Conservation (phyloP, 2,329 filamentous ascomycete genomes). For the Cylindrodendrum hubeiense region DNA sequence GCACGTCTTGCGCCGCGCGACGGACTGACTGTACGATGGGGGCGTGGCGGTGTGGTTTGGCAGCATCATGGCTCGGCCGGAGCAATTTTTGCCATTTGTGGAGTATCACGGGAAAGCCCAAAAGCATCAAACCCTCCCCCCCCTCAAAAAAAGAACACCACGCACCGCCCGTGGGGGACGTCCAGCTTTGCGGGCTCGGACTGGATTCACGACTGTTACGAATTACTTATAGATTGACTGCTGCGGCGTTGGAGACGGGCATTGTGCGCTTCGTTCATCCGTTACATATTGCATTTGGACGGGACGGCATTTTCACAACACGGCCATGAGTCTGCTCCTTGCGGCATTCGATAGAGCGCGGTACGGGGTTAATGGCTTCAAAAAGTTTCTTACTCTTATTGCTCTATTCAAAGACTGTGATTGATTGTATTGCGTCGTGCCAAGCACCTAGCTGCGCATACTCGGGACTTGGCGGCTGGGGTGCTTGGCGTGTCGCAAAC, state of each 20-base stretch:
- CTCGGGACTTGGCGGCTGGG: neutral
- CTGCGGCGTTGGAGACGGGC: constrained; percentile 19
- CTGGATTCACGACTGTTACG: constrained; percentile 21
- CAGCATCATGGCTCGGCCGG: neutral
- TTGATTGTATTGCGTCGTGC: neutral
- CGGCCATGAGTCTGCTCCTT: neutral
- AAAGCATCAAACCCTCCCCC: neutral
- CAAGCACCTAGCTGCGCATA: neutral
- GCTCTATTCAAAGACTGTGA: neutral
- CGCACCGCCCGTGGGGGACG: neutral
- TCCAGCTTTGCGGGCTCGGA: neutral
- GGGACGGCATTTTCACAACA: neutral
- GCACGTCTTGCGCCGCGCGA: neutral
- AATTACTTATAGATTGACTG: constrained; percentile 15
- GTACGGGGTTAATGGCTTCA: neutral
- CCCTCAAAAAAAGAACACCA: no score
- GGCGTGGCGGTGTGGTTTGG: neutral
- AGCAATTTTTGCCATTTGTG: neutral
- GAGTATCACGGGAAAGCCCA: neutral
- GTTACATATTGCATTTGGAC: neutral
- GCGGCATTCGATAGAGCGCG: neutral
- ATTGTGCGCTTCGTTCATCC: constrained; percentile 1
- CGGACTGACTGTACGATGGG: neutral
- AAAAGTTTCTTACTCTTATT: neutral
- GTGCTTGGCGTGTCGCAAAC: neutral